Percentiles rank a stretch among this genome's conserved stretches.
Evolutionary conservation across 768 basidiomycete species (phyloP).

Genomic region (Termitomyces sp.): DNA sequence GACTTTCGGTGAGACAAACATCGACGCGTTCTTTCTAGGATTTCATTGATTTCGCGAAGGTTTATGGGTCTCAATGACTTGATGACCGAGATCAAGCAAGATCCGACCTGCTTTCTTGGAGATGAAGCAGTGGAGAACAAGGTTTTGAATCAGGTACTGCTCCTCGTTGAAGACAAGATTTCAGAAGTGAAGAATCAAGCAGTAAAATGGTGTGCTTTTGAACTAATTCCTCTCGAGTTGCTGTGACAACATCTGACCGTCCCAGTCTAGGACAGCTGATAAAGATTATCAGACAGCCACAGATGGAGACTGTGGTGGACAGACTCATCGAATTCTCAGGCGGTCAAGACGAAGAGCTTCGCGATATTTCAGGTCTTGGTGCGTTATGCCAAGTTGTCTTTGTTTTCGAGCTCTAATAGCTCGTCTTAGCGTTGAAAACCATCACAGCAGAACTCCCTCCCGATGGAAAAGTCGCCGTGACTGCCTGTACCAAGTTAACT

Average conservation of each 20-base stretch:
- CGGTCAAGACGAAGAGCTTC: conserved; percentile 85
- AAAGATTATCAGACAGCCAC: conserved; percentile 78
- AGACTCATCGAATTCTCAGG: conserved; percentile 83
- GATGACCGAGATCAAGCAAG: conserved; percentile 81
- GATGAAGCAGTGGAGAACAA: conserved; percentile 87
- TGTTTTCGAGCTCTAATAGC: not conserved
- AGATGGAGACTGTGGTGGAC: conserved; percentile 87
- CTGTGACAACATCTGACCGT: conserved; percentile 8
- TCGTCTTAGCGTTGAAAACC: conserved; percentile 82
- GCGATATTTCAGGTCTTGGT: conserved; percentile 96
- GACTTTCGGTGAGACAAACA: conserved; percentile 66
- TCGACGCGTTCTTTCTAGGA: conserved; percentile 22
- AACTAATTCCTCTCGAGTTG: not conserved
- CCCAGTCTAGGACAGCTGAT: conserved; percentile 83
- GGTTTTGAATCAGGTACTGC: conserved; percentile 79
- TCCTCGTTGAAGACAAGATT: conserved; percentile 89
- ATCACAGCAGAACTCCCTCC: conserved; percentile 88
- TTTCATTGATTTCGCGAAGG: conserved; percentile 37
- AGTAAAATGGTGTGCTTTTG: conserved; percentile 75
- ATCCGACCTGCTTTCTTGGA: conserved; percentile 69
- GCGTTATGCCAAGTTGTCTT: conserved; percentile 15
- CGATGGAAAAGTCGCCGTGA: conserved; percentile 73
- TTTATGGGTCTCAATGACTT: conserved; percentile 98
- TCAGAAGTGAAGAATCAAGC: conserved; percentile 98
- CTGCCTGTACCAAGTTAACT: conserved; percentile 80